Evolutionary conservation across 2,329 filamentous ascomycete species (phyloP), one percentile per base, ranked within the genome.

Genomic region (Parascedosporium putredinis): DNA sequence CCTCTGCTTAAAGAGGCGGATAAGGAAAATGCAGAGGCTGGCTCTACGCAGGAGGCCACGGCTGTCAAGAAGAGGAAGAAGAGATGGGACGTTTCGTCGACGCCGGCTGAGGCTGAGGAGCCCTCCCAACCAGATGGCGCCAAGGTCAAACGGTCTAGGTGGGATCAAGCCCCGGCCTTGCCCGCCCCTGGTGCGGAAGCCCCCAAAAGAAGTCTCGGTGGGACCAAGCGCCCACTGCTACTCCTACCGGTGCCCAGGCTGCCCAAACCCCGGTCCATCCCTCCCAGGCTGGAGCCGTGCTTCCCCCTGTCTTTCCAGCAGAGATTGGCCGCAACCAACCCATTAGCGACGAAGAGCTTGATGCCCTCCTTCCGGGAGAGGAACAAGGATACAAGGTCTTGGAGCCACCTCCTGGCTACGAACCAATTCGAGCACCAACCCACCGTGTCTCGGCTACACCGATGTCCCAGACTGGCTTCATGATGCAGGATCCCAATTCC

Each of bases 401-500:
- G 8, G 84, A 89, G 22, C 88, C 90, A 14, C 93, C 93, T 27
- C 86, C 90, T 4, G 93, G 93, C 29, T 98, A 97, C 62, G 88
- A 87, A 44, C 89, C 90, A 4, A 79, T 88, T 23, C 81, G 86
- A 49, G 83, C 85, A 29, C 80, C 87, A 47, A 76, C 88, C 31
- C 81, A 89, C 63, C 87, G 87, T 62, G 44, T 51, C 12, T 24
- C 49, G 7, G 76, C 82, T 34, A 86, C 88, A 12, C 82, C 88
- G 34, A 76, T 82, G 12, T 80, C 87, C n/a, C 74, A 86, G 22
- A 80, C 78, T 38, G 93, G 93, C 2, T 98, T 97, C 70, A 93
- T 95, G 84, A 95, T 96, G 81, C 93, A 97, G 63, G 89, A 98
- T 57, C 87, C 89, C 7, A 89, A 94, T 57, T 89, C 86, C 62